Evolutionary conservation across 129 eudicot species (phyloP).

Genomic region (Flaveria robusta): DNA sequence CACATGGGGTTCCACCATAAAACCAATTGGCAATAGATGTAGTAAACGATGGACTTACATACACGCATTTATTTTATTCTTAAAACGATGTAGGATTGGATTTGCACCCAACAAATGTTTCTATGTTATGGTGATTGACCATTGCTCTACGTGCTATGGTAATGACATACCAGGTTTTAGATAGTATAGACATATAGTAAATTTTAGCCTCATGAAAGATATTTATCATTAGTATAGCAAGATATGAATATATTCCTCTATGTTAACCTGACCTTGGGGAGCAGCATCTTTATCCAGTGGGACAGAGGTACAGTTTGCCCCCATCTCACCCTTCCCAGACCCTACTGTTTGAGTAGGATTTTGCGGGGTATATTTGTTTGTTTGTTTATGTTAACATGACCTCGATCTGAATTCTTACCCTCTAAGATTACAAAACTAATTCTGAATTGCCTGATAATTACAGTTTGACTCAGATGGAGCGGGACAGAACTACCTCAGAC

Average conservation of each 20-base stretch:
- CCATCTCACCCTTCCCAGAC: no score
- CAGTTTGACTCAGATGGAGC: slow-evolving; percentile 35
- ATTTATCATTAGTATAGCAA: background rate
- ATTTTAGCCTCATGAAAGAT: background rate
- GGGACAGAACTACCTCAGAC: slow-evolving; percentile 41
- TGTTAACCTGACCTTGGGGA: background rate
- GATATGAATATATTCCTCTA: background rate
- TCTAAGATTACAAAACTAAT: background rate
- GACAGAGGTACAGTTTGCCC: no score
- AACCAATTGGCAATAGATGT: background rate
- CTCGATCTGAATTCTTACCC: slow-evolving; percentile 5
- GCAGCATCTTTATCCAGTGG: no score
- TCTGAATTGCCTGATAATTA: slow-evolving; percentile 15
- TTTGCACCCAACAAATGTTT: background rate
- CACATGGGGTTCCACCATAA: background rate
- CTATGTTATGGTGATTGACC: background rate
- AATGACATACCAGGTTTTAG: slow-evolving; percentile 13
- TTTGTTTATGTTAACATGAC: background rate
- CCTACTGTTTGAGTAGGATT: no score
- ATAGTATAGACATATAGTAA: background rate
- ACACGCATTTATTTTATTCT: no score
- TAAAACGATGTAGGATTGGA: background rate
- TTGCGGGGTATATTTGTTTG: no score
- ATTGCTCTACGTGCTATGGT: background rate
- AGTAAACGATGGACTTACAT: no score